Conservation (phyloP, 345 rosid genomes). For the Arabidopsis suecica region DNA sequence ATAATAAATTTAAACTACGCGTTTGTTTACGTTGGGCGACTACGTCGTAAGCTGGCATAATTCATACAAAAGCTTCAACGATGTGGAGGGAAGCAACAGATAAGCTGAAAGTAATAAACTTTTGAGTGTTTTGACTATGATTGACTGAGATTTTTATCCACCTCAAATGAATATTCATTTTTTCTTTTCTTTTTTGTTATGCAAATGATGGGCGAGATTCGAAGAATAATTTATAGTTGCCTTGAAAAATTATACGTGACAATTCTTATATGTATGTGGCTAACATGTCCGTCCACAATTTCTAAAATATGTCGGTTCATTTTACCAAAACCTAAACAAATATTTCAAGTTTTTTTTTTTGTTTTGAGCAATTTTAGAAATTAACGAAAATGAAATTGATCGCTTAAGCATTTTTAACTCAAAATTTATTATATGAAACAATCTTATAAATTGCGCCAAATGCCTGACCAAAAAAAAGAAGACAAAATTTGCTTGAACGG, state of each 20-base stretch:
- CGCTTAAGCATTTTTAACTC: background rate
- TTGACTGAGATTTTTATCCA: background rate
- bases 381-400: background rate
- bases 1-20: background rate
- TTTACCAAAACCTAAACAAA: slow-evolving; percentile 10
- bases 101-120: background rate
- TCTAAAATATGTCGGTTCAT: slow-evolving; percentile 32
- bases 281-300: slow-evolving; percentile 18
- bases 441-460: background rate
- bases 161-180: slow-evolving; percentile 6
- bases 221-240: background rate
- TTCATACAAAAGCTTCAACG: background rate
- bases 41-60: slow-evolving; percentile 4
- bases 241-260: background rate
- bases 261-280: slow-evolving; percentile 18
- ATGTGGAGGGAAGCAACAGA: background rate
- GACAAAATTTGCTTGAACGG: background rate
- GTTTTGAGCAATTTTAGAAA: background rate
- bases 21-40: background rate
- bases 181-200: background rate
- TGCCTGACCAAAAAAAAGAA: background rate
- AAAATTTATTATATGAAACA: background rate
- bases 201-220: background rate
- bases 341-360: background rate
- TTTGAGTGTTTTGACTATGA: slow-evolving; percentile 13